These are phyloP conservation scores for Neonothopanus nambi DNA, from an alignment of 1,284 basidiomycete species.

Conservation along the genomic window DNA sequence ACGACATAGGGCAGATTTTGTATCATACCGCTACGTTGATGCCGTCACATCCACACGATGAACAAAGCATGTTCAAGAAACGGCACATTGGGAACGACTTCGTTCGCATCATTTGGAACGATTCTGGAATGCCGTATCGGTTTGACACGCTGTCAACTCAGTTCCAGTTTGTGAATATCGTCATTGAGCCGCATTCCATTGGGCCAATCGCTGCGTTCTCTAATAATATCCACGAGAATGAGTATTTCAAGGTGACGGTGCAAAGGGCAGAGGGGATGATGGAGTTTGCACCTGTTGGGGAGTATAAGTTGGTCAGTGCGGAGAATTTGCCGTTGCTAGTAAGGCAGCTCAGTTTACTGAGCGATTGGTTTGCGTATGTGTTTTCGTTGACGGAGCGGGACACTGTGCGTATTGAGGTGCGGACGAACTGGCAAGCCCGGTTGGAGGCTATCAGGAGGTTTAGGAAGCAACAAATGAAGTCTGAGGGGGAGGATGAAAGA, in stretches of 20 bases:
- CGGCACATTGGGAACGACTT: constrained; percentile 94
- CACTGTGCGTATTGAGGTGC: constrained; percentile 72
- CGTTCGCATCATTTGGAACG: constrained; percentile 97
- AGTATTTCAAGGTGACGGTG: constrained; percentile 90
- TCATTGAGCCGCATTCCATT: constrained; percentile 91
- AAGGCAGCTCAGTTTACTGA: constrained; percentile 81
- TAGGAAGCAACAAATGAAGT: constrained; percentile 7
- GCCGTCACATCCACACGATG: constrained; percentile 71
- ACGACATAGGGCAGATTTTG: constrained; percentile 93
- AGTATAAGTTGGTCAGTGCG: constrained; percentile 91
- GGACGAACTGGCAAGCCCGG: constrained; percentile 25
- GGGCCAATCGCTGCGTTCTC: constrained; percentile 82
- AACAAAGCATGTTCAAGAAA: constrained; percentile 85
- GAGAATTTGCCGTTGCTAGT: constrained; percentile 81
- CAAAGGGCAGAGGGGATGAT: constrained; percentile 87
- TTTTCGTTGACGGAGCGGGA: constrained; percentile 77
- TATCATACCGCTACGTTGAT: constrained; percentile 98
- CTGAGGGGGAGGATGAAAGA: constrained; percentile 24
- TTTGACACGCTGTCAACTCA: constrained; percentile 92
- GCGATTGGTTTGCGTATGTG: constrained; percentile 87
- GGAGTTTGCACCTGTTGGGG: constrained; percentile 87
- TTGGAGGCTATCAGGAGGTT: constrained; percentile 14
- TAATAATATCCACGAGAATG: constrained; percentile 77
- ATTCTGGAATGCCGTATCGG: constrained; percentile 82
- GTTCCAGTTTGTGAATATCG: constrained; percentile 98